Conservation (phyloP, 1,284 basidiomycete species). For the Hymenochaete sp. region DNA sequence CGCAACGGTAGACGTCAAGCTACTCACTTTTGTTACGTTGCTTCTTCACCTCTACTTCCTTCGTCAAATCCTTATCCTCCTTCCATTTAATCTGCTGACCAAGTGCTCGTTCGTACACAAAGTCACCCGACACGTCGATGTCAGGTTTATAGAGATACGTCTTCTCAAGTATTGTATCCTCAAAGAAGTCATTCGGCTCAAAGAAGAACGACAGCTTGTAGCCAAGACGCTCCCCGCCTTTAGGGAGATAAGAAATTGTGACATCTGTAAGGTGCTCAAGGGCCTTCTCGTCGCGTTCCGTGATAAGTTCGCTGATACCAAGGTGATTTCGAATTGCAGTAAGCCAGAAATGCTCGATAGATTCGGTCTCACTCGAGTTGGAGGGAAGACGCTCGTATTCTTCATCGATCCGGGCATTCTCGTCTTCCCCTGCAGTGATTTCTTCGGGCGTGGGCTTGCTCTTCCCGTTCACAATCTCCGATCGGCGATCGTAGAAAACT, state of each 20-base stretch:
- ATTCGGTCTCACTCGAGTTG: constrained; percentile 36
- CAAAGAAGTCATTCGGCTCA: constrained; percentile 79
- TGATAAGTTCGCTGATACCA: constrained; percentile 83
- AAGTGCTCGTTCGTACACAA: constrained; percentile 89
- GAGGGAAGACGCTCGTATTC: constrained; percentile 51
- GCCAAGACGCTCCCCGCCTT: constrained; percentile 54
- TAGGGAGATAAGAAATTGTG: constrained; percentile 55
- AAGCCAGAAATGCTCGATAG: constrained; percentile 97
- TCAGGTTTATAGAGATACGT: constrained; percentile 94
- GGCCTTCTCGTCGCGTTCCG: constrained; percentile 82
- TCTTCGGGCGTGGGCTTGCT: constrained; percentile 74
- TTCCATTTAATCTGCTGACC: constrained; percentile 94
- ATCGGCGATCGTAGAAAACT: constrained; percentile 86
- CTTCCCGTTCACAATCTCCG: constrained; percentile 76
- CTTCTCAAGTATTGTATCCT: constrained; percentile 80
- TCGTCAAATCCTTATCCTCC: constrained; percentile 95
- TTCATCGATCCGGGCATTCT: constrained; percentile 60
- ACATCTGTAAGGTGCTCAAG: constrained; percentile 64
- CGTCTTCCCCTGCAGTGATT: constrained; percentile 69
- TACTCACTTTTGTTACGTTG: constrained; percentile 93
- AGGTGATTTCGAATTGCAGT: constrained; percentile 91
- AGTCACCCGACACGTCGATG: constrained; percentile 90
- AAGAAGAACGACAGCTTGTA: constrained; percentile 91
- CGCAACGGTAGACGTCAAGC: constrained; percentile 3
- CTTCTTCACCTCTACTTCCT: constrained; percentile 98